Percentiles rank a stretch among this genome's conserved stretches.
phyloP scores from a whole-genome alignment of 2,329 filamentous ascomycete genomes.

The Tympanopsis confertula region DNA sequence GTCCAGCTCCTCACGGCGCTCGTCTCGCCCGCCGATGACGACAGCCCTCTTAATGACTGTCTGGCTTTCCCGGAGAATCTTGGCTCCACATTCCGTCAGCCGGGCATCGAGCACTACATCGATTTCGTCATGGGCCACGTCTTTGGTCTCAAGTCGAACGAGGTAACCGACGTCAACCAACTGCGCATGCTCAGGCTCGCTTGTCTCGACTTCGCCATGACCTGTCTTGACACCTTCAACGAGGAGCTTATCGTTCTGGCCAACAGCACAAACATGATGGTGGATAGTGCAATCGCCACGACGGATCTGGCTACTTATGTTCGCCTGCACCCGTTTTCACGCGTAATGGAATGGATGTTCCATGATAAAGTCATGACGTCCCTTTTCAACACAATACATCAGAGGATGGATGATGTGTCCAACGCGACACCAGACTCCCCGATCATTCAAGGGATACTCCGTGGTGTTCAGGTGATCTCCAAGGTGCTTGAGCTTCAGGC shows the following conservation, averaged over 20 bases:
- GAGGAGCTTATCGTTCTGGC: constrained; percentile 82
- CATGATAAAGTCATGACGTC: constrained; percentile 77
- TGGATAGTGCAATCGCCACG: constrained; percentile 65
- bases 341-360: constrained; percentile 97
- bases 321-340: constrained; percentile 78
- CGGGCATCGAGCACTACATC: constrained; percentile 83
- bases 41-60: constrained; percentile 55
- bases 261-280: constrained; percentile 63
- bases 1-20: constrained; percentile 66
- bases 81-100: constrained; percentile 64
- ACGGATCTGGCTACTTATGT: constrained; percentile 72
- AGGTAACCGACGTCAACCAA: constrained; percentile 56
- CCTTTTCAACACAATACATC: constrained; percentile 68
- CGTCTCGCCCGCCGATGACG: constrained; percentile 50
- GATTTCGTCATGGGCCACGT: constrained; percentile 80
- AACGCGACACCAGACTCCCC: constrained; percentile 68
- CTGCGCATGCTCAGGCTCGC: constrained; percentile 63
- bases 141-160: constrained; percentile 55
- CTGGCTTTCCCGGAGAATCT: constrained; percentile 81
- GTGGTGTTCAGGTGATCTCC: constrained; percentile 74
- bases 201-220: constrained; percentile 73
- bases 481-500: constrained; percentile 76
- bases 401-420: constrained; percentile 62
- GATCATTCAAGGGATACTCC: constrained; percentile 65
- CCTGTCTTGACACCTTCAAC: constrained; percentile 78